phyloP scores from a whole-genome alignment of 2,329 filamentous ascomycete genomes.

The Lachnellula arida region DNA sequence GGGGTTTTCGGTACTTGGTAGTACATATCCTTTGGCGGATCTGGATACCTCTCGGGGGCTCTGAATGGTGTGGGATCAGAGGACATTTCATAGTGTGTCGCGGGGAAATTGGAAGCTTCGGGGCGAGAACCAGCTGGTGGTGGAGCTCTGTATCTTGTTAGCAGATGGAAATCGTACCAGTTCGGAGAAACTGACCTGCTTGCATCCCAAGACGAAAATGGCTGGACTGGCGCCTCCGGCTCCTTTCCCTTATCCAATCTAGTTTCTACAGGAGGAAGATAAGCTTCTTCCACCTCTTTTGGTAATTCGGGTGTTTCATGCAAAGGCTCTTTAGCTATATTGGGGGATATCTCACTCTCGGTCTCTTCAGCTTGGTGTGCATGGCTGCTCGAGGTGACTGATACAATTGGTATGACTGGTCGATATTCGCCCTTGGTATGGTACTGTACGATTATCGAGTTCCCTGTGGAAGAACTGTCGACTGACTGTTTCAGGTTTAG shows the following conservation, averaged over 20 bases:
- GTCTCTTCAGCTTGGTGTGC: constrained; percentile 17
- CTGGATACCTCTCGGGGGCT: constrained; percentile 71
- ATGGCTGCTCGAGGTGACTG: constrained; percentile 11
- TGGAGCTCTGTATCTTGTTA: constrained; percentile 36
- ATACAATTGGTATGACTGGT: constrained; percentile 15
- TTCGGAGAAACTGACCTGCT: constrained; percentile 44
- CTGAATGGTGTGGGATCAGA: constrained; percentile 69
- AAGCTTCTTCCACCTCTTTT: constrained; percentile 27
- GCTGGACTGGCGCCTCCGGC: constrained; percentile 8
- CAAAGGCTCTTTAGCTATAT: constrained; percentile 18
- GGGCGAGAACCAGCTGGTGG: constrained; percentile 66
- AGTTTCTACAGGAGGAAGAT: constrained; percentile 26
- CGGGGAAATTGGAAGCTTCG: constrained; percentile 80
- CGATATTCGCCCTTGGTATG: constrained; percentile 32
- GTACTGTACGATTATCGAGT: constrained; percentile 29
- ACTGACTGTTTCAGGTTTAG: constrained; percentile 20
- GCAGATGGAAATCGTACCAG: constrained; percentile 18
- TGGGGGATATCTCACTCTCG: constrained; percentile 23
- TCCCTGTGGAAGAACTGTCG: constrained; percentile 15
- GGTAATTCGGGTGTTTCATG: constrained; percentile 19
- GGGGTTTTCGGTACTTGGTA: constrained; percentile 71
- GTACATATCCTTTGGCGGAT: constrained; percentile 83
- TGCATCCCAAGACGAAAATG: constrained; percentile 37
- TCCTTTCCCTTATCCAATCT: constrained; percentile 17
- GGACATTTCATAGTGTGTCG: constrained; percentile 78